Percentiles rank a stretch among this genome's conserved stretches.
Evolutionary conservation across 148 eudicot species (phyloP).

Genomic region (Chenopodium album): DNA sequence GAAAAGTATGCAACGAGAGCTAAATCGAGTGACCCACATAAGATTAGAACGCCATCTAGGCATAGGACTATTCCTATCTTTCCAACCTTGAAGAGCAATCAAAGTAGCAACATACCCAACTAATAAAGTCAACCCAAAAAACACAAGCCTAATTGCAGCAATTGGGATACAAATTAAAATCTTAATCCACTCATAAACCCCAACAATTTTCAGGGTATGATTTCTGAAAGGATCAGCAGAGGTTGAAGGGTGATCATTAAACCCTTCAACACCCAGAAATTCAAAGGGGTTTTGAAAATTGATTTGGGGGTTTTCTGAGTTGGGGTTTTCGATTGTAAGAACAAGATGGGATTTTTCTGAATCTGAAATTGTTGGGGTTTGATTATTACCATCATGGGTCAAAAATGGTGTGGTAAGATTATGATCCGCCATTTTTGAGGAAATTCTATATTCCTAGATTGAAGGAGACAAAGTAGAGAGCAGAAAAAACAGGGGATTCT

Average conservation of each 20-base stretch:
- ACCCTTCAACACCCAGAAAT: constrained; percentile 49
- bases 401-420: constrained; percentile 47
- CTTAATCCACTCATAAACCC: constrained; percentile 92
- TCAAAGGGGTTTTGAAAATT: constrained; percentile 42
- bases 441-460: neutral
- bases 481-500: neutral
- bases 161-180: constrained; percentile 61
- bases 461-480: neutral
- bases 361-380: neutral
- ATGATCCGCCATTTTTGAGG: constrained; percentile 24
- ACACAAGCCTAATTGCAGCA: constrained; percentile 50
- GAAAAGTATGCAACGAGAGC: constrained; percentile 75
- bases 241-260: constrained; percentile 39
- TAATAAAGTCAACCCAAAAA: constrained; percentile 61
- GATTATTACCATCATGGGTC: neutral
- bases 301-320: constrained; percentile 22
- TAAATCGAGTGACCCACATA: constrained; percentile 83
- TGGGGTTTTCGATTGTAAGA: constrained; percentile 14
- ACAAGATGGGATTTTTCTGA: neutral
- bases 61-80: constrained; percentile 76
- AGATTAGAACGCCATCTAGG: constrained; percentile 76
- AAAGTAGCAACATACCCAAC: constrained; percentile 72
- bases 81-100: constrained; percentile 75
- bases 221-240: constrained; percentile 80
- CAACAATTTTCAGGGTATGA: constrained; percentile 58